Evolutionary conservation across 306 rosid genomes (phyloP).

Genomic region (Castanea crenata): DNA sequence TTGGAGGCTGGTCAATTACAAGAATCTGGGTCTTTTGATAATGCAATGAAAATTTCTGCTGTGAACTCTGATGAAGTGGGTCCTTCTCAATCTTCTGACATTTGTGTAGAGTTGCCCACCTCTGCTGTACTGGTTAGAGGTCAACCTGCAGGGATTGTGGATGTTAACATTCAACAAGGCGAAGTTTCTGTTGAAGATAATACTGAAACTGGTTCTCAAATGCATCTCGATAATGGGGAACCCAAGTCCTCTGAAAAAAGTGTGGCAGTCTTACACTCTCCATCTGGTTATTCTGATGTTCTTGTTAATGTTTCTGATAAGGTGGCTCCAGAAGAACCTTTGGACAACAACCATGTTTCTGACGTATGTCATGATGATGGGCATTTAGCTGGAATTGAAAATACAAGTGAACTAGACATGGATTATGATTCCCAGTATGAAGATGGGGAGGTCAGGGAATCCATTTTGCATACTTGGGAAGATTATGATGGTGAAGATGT

Average conservation of each 20-base stretch:
- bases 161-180: background rate
- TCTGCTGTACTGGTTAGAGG: background rate
- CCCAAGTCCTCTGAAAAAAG: background rate
- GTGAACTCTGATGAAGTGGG: background rate
- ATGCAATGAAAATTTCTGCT: background rate
- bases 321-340: background rate
- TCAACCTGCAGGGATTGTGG: background rate
- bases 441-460: slow-evolving; percentile 7
- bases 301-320: slow-evolving; percentile 1
- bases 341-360: background rate
- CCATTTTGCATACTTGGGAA: background rate
- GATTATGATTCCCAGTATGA: slow-evolving; percentile 8
- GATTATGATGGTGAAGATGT: background rate
- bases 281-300: background rate
- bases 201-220: background rate
- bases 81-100: background rate
- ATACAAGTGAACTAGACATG: background rate
- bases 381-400: background rate
- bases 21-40: background rate
- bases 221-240: background rate
- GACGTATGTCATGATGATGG: background rate
- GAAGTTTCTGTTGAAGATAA: background rate
- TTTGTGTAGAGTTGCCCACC: background rate
- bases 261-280: background rate
- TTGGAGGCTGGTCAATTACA: background rate